Conservation (phyloP, 768 basidiomycete genomes). For the Inosperma sp. region DNA sequence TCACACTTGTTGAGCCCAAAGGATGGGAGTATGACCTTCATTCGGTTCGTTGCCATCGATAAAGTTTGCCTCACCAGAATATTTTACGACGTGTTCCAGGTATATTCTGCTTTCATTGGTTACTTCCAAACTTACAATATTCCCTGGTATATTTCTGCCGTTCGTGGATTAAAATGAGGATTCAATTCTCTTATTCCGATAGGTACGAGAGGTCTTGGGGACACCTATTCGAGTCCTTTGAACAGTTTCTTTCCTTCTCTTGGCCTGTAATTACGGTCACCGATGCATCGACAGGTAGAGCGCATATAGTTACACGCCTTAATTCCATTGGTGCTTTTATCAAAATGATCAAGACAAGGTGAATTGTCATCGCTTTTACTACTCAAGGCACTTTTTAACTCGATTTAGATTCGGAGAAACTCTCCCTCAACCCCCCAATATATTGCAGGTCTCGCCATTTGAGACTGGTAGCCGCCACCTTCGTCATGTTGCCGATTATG, state of each 20-base stretch:
- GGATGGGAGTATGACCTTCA: slow-evolving; percentile 82
- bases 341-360: slow-evolving; percentile 85
- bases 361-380: slow-evolving; percentile 5
- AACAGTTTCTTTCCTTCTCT: slow-evolving; percentile 73
- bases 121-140: slow-evolving; percentile 69
- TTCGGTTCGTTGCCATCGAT: slow-evolving; percentile 46
- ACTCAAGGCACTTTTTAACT: neutral
- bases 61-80: neutral
- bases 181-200: slow-evolving; percentile 4
- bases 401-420: slow-evolving; percentile 72
- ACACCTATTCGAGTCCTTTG: slow-evolving; percentile 71
- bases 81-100: slow-evolving; percentile 24
- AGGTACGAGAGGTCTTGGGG: slow-evolving; percentile 85
- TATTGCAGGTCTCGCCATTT: slow-evolving; percentile 63
- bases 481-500: slow-evolving; percentile 63
- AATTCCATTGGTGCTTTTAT: slow-evolving; percentile 69
- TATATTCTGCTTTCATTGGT: slow-evolving; percentile 75
- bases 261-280: slow-evolving; percentile 82
- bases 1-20: slow-evolving; percentile 65
- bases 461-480: slow-evolving; percentile 66
- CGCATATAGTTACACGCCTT: slow-evolving; percentile 76
- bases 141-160: slow-evolving; percentile 46
- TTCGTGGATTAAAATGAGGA: slow-evolving; percentile 1
- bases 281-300: slow-evolving; percentile 62
- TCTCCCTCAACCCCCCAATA: slow-evolving; percentile 66